Percentiles rank a stretch among this genome's conserved stretches.
These are phyloP conservation scores for Podospora didyma DNA, from an alignment of 495 filamentous ascomycete genomes.

Conservation along the genomic window DNA sequence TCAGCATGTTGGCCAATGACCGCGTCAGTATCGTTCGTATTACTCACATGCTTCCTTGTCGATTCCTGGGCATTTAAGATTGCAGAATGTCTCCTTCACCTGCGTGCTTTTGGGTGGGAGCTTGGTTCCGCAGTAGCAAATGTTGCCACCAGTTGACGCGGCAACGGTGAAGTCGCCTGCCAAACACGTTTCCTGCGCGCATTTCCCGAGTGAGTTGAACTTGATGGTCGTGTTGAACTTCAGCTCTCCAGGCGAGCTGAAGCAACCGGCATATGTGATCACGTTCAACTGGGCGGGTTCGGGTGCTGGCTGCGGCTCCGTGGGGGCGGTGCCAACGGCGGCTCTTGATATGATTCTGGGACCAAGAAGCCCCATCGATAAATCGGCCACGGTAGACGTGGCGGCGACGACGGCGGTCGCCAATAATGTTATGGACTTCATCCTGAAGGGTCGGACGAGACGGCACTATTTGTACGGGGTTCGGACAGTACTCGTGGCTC, in stretches of 20 bases:
- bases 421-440: slow-evolving; percentile 23
- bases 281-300: not conserved
- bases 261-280: slow-evolving; percentile 28
- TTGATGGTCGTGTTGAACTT: slow-evolving; percentile 7
- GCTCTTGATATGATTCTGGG: too few relatives aligned
- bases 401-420: slow-evolving; percentile 14
- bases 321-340: not conserved
- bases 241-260: slow-evolving; percentile 20
- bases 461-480: too few relatives aligned
- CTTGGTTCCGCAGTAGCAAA: slow-evolving; percentile 60
- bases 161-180: slow-evolving; percentile 7
- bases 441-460: slow-evolving; percentile 8
- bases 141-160: slow-evolving; percentile 15
- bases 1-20: not conserved
- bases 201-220: slow-evolving; percentile 16
- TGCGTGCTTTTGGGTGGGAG: slow-evolving; percentile 47
- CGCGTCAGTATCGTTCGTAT: not conserved
- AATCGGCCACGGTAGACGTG: not conserved
- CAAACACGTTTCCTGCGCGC: slow-evolving; percentile 14
- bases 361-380: too few relatives aligned
- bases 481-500: not conserved
- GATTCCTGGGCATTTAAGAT: slow-evolving; percentile 54
- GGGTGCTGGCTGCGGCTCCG: not conserved
- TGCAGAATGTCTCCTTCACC: slow-evolving; percentile 51
- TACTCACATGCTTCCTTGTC: slow-evolving; percentile 54